phyloP scores from a whole-genome alignment of 768 basidiomycete genomes.

The Boletus rubescentipes region DNA sequence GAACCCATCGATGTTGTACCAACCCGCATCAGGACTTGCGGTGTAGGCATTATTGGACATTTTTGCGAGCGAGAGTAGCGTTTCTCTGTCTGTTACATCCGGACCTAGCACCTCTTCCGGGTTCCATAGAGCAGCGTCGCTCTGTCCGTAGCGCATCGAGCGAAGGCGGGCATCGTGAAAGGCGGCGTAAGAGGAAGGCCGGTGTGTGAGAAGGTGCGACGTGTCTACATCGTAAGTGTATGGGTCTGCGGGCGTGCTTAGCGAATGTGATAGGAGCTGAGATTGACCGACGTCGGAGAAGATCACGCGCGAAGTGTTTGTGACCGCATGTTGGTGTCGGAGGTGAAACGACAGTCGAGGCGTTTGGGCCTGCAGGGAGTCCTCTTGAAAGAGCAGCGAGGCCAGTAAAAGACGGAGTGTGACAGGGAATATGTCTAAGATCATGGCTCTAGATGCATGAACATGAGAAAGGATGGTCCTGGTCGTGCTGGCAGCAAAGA shows the following conservation, averaged over 20 bases:
- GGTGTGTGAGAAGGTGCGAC: conserved; percentile 39
- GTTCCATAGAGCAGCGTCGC: conserved; percentile 55
- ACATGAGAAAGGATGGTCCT: not conserved
- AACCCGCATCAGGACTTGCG: conserved; percentile 48
- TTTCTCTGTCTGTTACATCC: conserved; percentile 68
- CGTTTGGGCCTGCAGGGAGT: conserved; percentile 28
- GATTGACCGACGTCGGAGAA: conserved; percentile 52
- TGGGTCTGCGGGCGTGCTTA: conserved; percentile 22
- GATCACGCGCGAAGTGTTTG: conserved; percentile 52
- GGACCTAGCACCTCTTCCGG: conserved; percentile 65
- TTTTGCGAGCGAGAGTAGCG: conserved; percentile 76
- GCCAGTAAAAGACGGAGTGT: conserved; percentile 44
- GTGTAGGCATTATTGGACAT: conserved; percentile 88
- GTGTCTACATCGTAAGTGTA: conserved; percentile 45
- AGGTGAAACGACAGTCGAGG: conserved; percentile 55
- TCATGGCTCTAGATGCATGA: conserved; percentile 6
- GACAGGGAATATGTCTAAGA: conserved; percentile 35
- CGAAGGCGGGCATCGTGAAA: conserved; percentile 36
- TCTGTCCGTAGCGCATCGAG: conserved; percentile 41
- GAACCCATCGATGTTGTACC: conserved; percentile 75
- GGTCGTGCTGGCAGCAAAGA: not conserved
- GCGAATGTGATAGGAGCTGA: conserved; percentile 27
- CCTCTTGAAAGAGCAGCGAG: conserved; percentile 39
- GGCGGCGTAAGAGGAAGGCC: conserved; percentile 43
- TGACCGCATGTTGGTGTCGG: conserved; percentile 62